A percentile compares a stretch with the other conserved stretches of the same genome.
Conservation (phyloP, 129 eudicot species). For the Flaveria linearis region DNA sequence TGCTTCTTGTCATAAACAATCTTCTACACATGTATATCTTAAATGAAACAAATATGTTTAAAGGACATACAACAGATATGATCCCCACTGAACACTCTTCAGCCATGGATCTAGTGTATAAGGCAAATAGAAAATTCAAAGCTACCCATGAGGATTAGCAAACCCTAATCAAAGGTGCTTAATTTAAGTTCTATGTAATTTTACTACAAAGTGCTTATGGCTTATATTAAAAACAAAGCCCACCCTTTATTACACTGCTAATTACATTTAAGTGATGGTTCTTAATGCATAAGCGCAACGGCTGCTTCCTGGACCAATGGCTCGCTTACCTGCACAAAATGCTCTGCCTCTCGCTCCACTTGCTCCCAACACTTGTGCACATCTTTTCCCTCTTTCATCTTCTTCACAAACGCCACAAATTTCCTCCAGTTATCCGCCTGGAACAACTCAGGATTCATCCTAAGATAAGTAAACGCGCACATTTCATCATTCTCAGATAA, state of each 20-base stretch:
- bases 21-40: too few species aligned
- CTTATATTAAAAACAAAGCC: conserved; percentile 19
- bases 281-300: conserved; percentile 73
- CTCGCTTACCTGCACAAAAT: conserved; percentile 78
- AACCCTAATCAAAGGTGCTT: too few species aligned
- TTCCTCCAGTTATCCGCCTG: conserved; percentile 93
- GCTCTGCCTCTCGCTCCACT: conserved; percentile 95
- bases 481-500: conserved; percentile 56
- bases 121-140: too few species aligned
- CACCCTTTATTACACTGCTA: conserved; percentile 17
- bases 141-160: too few species aligned
- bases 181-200: too few species aligned
- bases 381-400: conserved; percentile 79
- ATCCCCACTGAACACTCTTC: too few species aligned
- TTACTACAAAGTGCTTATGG: conserved; percentile 16
- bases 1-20: too few species aligned
- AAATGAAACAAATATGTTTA: too few species aligned
- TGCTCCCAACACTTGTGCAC: conserved; percentile 69
- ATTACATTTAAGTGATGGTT: neutral
- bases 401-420: conserved; percentile 85
- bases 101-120: too few species aligned
- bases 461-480: conserved; percentile 93
- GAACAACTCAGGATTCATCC: conserved; percentile 86
- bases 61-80: too few species aligned
- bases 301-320: conserved; percentile 91